Evolutionary conservation across 306 rosid species (phyloP), one percentile per base, ranked within the genome.

Genomic region (Mimosa bimucronata): DNA sequence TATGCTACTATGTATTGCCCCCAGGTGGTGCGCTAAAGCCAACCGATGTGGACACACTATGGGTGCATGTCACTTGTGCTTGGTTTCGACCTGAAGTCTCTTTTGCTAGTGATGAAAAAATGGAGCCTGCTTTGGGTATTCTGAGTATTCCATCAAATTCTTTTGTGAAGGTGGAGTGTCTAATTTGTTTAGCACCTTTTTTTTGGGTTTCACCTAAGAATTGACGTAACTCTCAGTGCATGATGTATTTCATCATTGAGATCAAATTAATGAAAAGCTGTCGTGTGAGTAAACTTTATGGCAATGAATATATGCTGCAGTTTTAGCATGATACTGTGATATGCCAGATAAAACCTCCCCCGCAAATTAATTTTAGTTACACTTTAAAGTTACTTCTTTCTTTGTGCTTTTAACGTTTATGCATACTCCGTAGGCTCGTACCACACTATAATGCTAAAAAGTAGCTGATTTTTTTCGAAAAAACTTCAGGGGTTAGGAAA

Each of bases 21-120:
- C n/a, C 84, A 96, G 99, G 99, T 29, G 99, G 99, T 85, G 99
- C 99, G 57, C 77, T 96, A 82, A 96, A 96, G 89, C 99, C 99
- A 37, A 93, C 99, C 1, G 99, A 96, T 88, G 86, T 93, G 60
- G 92, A 90, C 84, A 83, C 97, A 44, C 84, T 96, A 84, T 96
- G 99, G 99, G 98, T 96, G 66, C 99, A 96, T 84, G 93, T 96
- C 68, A 96, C 99, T 9, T 96, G 99, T 79, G 99, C 99, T 87
- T 96, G 99, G 99, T 96, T 96, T 82, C 89, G 92, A 62, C 99
- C 99, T 41, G 98, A 96, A 90, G 99, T 96, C 70, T 88, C 98
- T 55, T 96, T 96, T 74, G 94, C 98, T 31, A 96, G 93, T 84
- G 99, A 93, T 84, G 97, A 96, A 80, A 93, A 86, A 87, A 96